phyloP scores from a whole-genome alignment of 495 filamentous ascomycete genomes.

The Astrocystis sublimbata region DNA sequence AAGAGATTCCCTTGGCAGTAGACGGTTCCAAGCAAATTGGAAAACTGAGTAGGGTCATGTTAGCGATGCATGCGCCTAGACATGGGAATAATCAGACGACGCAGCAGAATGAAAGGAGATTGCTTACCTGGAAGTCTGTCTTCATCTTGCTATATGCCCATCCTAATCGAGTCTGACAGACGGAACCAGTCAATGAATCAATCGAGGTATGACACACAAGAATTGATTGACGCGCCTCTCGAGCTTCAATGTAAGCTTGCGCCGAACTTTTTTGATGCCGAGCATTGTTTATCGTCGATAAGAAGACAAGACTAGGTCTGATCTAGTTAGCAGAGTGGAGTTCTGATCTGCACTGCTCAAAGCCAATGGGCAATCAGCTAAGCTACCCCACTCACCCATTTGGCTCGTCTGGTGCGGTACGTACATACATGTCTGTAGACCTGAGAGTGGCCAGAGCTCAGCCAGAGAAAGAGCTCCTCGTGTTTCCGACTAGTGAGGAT shows the following conservation, averaged over 20 bases:
- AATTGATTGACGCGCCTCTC: not conserved
- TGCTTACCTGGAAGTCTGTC: conserved; percentile 83
- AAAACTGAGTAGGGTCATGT: conserved; percentile 60
- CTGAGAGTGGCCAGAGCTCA: not conserved
- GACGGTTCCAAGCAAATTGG: conserved; percentile 93
- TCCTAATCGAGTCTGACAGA: conserved; percentile 8
- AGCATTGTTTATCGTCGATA: conserved; percentile 39
- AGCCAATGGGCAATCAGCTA: too few species aligned
- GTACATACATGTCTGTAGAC: too few species aligned
- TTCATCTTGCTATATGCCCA: conserved; percentile 65
- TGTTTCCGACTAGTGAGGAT: too few species aligned
- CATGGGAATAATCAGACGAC: too few species aligned
- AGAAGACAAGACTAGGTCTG: conserved; percentile 20
- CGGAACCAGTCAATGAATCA: too few species aligned
- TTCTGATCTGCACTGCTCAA: too few species aligned
- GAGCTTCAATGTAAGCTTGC: not conserved
- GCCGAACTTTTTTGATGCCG: conserved; percentile 31
- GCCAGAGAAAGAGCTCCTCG: conserved; percentile 30
- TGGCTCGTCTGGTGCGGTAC: too few species aligned
- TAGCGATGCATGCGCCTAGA: not conserved
- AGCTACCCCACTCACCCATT: too few species aligned
- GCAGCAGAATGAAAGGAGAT: not conserved
- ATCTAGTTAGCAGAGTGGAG: too few species aligned
- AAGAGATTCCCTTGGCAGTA: conserved; percentile 96
- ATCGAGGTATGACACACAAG: too few species aligned